Evolutionary conservation across 768 basidiomycete genomes (phyloP).

Genomic region (Calocybe cyanea): DNA sequence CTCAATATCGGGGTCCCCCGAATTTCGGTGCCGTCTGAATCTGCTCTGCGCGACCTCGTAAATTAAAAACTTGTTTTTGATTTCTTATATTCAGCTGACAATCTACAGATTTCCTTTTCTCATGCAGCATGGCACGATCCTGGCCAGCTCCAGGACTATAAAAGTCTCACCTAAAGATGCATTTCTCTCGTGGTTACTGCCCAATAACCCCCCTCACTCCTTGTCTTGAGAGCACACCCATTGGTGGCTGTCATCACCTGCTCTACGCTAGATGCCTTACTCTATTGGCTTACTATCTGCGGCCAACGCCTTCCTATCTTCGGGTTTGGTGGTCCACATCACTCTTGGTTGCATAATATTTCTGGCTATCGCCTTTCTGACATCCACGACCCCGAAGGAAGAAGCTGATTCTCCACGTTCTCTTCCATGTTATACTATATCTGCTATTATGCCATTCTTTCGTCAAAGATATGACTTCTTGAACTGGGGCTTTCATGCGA

Average conservation of each 20-base stretch:
- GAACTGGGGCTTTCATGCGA: constrained; percentile 65
- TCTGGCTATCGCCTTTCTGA: constrained; percentile 41
- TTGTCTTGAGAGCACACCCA: constrained; percentile 14
- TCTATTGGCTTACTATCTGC: constrained; percentile 46
- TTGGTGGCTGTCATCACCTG: constrained; percentile 26
- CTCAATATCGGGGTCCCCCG: no score
- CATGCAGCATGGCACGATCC: constrained; percentile 22
- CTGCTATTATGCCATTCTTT: constrained; percentile 66
- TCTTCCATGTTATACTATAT: constrained; percentile 56
- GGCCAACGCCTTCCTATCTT: constrained; percentile 45
- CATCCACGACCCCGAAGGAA: constrained; percentile 44
- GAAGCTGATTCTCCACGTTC: constrained; percentile 47
- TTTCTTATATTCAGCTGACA: not conserved
- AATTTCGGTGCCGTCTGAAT: no score
- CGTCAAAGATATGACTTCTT: constrained; percentile 67
- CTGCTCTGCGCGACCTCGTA: no score
- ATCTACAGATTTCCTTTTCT: constrained; percentile 21
- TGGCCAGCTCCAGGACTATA: constrained; percentile 26
- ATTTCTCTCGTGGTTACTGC: constrained; percentile 24
- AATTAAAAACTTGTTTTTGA: no score
- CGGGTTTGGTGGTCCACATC: constrained; percentile 46
- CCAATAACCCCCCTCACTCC: constrained; percentile 12
- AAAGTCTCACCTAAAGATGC: constrained; percentile 13
- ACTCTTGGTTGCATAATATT: constrained; percentile 44
- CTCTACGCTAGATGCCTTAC: constrained; percentile 45